Evolutionary conservation across 441 rosid species (phyloP).

Genomic region (Capsella rubella): DNA sequence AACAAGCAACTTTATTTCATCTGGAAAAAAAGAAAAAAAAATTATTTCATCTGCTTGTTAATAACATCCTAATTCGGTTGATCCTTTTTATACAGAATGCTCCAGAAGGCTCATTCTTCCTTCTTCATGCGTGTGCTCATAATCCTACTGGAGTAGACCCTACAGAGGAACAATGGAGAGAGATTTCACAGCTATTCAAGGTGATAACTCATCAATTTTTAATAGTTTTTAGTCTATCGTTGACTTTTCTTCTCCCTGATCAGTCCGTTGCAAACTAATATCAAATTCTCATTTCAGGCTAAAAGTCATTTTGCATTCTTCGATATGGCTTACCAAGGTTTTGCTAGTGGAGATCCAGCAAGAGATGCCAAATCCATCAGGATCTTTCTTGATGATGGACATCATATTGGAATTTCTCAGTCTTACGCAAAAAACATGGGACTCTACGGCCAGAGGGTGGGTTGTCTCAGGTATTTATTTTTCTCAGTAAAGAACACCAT

Average conservation of each 20-base stretch:
- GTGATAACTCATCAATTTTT: constrained; percentile 42
- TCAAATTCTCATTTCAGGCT: constrained; percentile 53
- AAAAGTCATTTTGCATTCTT: constrained; percentile 92
- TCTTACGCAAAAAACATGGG: constrained; percentile 99
- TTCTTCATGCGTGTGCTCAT: constrained; percentile 98
- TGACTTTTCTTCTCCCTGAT: constrained; percentile 5
- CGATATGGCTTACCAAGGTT: constrained; percentile 99
- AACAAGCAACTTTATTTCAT: not conserved
- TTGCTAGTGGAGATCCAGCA: constrained; percentile 98
- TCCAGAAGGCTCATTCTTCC: constrained; percentile 90
- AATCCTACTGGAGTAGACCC: constrained; percentile 99
- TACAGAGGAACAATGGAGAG: constrained; percentile 92
- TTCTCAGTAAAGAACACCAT: not conserved
- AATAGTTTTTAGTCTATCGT: not conserved
- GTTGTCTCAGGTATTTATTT: constrained; percentile 84
- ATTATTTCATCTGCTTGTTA: constrained; percentile 12
- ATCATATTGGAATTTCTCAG: constrained; percentile 86
- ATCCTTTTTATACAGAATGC: constrained; percentile 66
- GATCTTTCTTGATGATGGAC: constrained; percentile 94
- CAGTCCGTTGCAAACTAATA: constrained; percentile 7
- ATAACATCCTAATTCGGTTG: not conserved
- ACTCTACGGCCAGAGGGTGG: constrained; percentile 97
- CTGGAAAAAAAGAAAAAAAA: not conserved
- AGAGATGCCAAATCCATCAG: constrained; percentile 94
- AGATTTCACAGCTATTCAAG: constrained; percentile 88